Percentiles rank a stretch among this genome's conserved stretches.
phyloP scores from a whole-genome alignment of 441 rosid species.

The Brassica balearica region DNA sequence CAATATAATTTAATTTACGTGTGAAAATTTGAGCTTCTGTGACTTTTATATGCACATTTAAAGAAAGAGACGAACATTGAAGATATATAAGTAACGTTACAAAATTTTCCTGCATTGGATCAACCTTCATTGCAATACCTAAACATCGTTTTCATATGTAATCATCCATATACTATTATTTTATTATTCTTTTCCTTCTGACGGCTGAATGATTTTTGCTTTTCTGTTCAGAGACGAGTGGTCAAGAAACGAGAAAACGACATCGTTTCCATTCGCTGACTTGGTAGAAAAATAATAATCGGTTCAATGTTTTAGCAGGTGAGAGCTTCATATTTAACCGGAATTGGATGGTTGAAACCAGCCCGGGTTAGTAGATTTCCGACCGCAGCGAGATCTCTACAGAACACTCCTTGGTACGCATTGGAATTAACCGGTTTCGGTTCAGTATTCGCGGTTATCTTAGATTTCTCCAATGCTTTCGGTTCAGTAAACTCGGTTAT shows the following conservation, averaged over 20 bases:
- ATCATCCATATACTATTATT: not conserved
- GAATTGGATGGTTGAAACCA: constrained; percentile 64
- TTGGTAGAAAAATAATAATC: constrained; percentile 21
- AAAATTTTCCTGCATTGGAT: constrained; percentile 65
- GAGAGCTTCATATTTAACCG: constrained; percentile 66
- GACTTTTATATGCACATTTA: constrained; percentile 6
- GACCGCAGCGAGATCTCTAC: constrained; percentile 65
- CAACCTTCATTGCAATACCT: constrained; percentile 21
- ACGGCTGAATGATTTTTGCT: constrained; percentile 15
- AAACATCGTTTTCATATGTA: constrained; percentile 15
- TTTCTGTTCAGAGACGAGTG: constrained; percentile 57
- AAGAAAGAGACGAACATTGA: constrained; percentile 25
- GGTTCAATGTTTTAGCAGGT: constrained; percentile 50
- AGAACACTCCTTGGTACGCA: constrained; percentile 67
- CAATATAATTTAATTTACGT: constrained; percentile 14
- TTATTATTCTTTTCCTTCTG: not conserved
- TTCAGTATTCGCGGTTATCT: constrained; percentile 5
- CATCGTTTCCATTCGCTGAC: constrained; percentile 25
- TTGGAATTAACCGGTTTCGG: constrained; percentile 30
- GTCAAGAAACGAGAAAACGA: constrained; percentile 37
- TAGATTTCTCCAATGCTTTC: constrained; percentile 6
- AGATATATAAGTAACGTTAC: constrained; percentile 45
- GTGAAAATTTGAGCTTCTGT: not conserved
- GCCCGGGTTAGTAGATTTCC: constrained; percentile 58
- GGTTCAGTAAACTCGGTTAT: not conserved